Evolutionary conservation across 208 protist species (phyloP), one percentile per base, ranked within the genome.

Genomic region (Trypanosoma mega): DNA sequence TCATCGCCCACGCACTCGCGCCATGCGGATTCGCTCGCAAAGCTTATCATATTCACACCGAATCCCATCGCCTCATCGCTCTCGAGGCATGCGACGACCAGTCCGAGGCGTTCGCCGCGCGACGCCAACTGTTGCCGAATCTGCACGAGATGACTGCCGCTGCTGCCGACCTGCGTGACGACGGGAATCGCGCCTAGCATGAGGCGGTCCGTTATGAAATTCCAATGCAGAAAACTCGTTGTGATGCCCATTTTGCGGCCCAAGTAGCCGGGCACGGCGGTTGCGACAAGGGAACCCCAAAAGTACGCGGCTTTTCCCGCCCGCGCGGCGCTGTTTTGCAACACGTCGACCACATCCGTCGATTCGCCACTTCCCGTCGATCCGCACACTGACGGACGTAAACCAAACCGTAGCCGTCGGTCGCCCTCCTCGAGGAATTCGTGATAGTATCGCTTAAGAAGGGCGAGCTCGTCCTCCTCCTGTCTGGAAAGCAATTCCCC

Each of bases 141-240:
- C 52, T 87, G 74, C 21, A 58, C 47, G 12, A 96, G 61, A 51
- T 96, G 89, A 31, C 88, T 79, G 20, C 89, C 89, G 37, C 83
- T 90, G 45, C 57, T 68, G n/a, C 85, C 85, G n/a, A 92, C 65
- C 54, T 83, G 64, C 20, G 85, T 96, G 11, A 93, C 69, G 2
- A 96, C 80, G 0, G 89, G 89, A 23, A 96, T 68, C 16, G 89
- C 89, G n/a, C 89, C 89, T 6, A 96, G 73, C 18, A 96, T 79
- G 27, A 92, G 52, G 9, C 69, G 49, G 46, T 89, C 75, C 0
- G 71, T 73, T 26, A 96, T 85, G 54, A 82, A 90, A 52, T 93
- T 93, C 89, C 89, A 96, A 53, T 96, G 89, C 20, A 81, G 53
- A 63, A 91, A 96, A 61, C 86, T 67, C 0, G 55, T 52, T 3